Conservation (phyloP, 306 rosid species). For the Rosa lucieae region DNA sequence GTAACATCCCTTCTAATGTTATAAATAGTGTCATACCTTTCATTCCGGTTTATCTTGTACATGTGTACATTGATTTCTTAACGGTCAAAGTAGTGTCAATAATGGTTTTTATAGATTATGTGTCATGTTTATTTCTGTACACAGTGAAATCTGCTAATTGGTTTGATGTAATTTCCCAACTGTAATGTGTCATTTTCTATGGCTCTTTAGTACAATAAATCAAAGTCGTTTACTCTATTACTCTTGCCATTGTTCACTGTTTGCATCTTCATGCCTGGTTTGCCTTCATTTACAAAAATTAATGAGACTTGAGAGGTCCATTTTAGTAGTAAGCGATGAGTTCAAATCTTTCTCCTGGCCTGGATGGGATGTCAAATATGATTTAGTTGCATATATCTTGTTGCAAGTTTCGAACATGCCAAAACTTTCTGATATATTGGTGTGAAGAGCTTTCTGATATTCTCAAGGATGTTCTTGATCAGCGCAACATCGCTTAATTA, state of each 20-base stretch:
- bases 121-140: neutral
- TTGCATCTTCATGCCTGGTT: neutral
- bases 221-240: neutral
- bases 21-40: neutral
- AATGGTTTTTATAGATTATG: neutral
- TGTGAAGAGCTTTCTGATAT: too few relatives aligned
- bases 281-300: neutral
- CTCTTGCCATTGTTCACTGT: neutral
- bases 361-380: too few relatives aligned
- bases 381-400: neutral
- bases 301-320: neutral
- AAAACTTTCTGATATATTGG: too few relatives aligned
- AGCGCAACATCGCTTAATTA: too few relatives aligned
- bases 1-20: neutral
- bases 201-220: neutral
- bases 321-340: neutral
- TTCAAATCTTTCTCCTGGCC: neutral
- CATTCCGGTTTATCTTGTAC: neutral
- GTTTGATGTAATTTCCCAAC: neutral
- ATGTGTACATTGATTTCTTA: neutral
- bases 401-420: neutral
- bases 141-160: neutral
- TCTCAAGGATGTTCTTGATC: too few relatives aligned
- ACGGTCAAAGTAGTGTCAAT: neutral
- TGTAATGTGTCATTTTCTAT: neutral